Percentiles rank a stretch among this genome's conserved stretches.
phyloP scores from a whole-genome alignment of 352 stramenopile species.

The Globisporangium acanthophoron region DNA sequence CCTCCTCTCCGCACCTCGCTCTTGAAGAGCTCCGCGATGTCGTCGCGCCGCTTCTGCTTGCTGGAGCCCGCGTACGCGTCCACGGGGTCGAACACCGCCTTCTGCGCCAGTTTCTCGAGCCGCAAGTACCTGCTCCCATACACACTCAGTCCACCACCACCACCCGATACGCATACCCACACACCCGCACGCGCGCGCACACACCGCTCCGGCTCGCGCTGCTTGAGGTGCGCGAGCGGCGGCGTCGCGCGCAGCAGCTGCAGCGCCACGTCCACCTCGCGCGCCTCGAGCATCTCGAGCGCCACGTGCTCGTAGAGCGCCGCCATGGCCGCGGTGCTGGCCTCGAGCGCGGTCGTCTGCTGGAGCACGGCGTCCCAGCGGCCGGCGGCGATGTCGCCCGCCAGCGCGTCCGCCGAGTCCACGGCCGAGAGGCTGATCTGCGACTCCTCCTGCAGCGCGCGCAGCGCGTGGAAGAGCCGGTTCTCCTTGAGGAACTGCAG shows the following conservation, averaged over 20 bases:
- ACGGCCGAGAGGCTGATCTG: conserved; percentile 86
- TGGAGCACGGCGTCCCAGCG: conserved; percentile 89
- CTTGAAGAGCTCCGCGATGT: conserved; percentile 71
- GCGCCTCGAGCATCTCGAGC: conserved; percentile 85
- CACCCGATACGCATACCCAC: too few relatives aligned
- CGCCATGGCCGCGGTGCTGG: conserved; percentile 63
- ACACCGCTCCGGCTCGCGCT: conserved; percentile 45
- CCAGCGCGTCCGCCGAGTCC: conserved; percentile 78
- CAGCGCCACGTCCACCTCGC: conserved; percentile 72
- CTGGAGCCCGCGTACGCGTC: conserved; percentile 57
- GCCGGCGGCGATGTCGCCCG: conserved; percentile 70
- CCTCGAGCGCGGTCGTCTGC: conserved; percentile 74
- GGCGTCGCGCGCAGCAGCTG: conserved; percentile 50
- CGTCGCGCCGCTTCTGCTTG: conserved; percentile 79
- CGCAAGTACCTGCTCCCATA: conserved; percentile 36
- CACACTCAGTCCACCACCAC: background rate
- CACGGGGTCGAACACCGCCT: conserved; percentile 51
- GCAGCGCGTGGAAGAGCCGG: conserved; percentile 75
- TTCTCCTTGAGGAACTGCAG: conserved; percentile 92
- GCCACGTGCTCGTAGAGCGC: conserved; percentile 88
- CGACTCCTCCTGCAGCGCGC: conserved; percentile 82
- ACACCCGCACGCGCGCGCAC: background rate
- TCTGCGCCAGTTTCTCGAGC: conserved; percentile 74
- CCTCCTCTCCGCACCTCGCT: conserved; percentile 38
- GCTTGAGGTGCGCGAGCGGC: conserved; percentile 42